Evolutionary conservation across 2,329 filamentous ascomycete species (phyloP), one percentile per base, ranked within the genome.

Genomic region (Mycosphaerella sp.): DNA sequence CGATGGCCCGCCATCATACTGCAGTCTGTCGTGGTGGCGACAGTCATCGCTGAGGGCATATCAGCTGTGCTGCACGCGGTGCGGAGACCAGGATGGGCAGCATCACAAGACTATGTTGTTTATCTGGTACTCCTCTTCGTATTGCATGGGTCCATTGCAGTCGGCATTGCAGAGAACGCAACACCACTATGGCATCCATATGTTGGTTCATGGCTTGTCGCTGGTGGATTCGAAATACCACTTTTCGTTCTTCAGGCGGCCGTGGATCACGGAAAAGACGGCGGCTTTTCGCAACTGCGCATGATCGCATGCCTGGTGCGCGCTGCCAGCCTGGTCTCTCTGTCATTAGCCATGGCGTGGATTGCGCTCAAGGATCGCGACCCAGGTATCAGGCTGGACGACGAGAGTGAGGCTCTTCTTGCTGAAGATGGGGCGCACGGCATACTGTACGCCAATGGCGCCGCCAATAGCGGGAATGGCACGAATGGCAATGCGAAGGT

Each of bases 161-260:
- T 67, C 3, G 63, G 64, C 23, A 48, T 67, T 12, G 36, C 59
- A 1, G 63, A 66, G 40, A 64, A 54, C 42, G 40, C 46, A 17
- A 59, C 51, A 38, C 61, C 61, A 36, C 29, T 67, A 11, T 69
- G 66, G 66, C 58, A 67, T 58, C 64, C 61, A 10, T 67, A 66
- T 50, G 34, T 64, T 10, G 61, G 61, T 4, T 53, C 65, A 10
- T 67, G 63, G 61, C 29, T 59, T 6, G 39, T 64, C 10, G 64
- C 58, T 10, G 40, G 64, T 10, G 44, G 44, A 6, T 51, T 60
- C 23, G 66, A 69, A n/a, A 52, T 64, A 6, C 50, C 58, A 7
- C 52, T 63, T 31, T 49, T 63, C n/a, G 49, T 56, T 9, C 50
- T 64, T 1, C 48, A 51, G 52, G 10, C 43, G 9, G 51, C 53